Conservation (phyloP, 306 rosid genomes). For the Ceratonia siliqua region DNA sequence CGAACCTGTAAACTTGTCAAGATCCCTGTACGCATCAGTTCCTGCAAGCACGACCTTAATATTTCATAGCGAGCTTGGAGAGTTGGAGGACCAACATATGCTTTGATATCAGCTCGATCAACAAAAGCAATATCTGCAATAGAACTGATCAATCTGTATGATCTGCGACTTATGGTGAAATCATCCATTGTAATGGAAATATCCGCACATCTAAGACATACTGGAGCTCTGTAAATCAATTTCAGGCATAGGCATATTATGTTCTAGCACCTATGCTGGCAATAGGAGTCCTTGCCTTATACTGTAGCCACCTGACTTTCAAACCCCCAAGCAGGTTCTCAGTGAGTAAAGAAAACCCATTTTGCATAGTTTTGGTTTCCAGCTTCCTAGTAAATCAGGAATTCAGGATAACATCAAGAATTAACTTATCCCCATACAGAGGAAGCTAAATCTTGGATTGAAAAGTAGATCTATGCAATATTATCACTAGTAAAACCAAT, state of each 20-base stretch:
- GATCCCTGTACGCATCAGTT: conserved; percentile 71
- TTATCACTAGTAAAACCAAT: conserved; percentile 10
- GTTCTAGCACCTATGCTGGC: conserved; percentile 15
- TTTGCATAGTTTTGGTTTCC: conserved; percentile 11
- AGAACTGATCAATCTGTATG: conserved; percentile 31
- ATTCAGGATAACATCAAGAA: conserved; percentile 12
- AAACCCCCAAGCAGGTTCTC: background rate
- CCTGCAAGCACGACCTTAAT: conserved; percentile 82
- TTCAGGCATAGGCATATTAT: background rate
- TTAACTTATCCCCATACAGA: background rate
- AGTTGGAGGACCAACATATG: conserved; percentile 97
- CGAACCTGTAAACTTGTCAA: conserved; percentile 63
- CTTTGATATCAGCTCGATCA: conserved; percentile 97
- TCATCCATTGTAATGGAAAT: conserved; percentile 20
- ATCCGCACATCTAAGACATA: background rate
- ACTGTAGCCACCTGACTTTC: conserved; percentile 6
- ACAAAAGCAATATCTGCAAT: conserved; percentile 92
- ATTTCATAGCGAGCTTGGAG: conserved; percentile 95
- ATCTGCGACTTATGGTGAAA: conserved; percentile 29
- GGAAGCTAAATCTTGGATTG: conserved; percentile 14
- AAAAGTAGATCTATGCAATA: conserved; percentile 3
- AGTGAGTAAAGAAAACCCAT: background rate
- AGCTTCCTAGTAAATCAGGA: conserved; percentile 11
- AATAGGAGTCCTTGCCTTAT: conserved; percentile 4
- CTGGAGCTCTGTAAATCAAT: background rate